Evolutionary conservation across 257 asterid species (phyloP), one percentile per base, ranked within the genome.

Genomic region (Gentiana dahurica): DNA sequence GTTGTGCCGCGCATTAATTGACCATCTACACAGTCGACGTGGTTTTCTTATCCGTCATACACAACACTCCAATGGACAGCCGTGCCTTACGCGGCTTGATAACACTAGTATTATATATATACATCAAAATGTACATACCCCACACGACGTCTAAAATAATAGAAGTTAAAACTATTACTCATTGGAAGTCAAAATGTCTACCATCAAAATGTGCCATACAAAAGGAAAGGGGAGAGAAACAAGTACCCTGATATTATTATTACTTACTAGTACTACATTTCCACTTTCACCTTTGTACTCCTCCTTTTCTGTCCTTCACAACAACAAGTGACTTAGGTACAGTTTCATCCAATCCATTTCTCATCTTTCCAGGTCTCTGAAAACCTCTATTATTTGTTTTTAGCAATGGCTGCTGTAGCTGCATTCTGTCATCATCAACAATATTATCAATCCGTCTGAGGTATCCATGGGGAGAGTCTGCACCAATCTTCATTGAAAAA

Each of bases 281-380:
- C n/a, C 36, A 4, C 12, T 46, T 51, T 79, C 77, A 82, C 67
- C 58, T 76, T 62, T 53, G 61, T 8, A 77, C 66, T n/a, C 58
- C 75, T 59, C 79, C 58, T 64, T 72, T 81, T 54, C 66, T 70
- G 9, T 63, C 79, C 66, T 74, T 81, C 60, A 68, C 67, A 44
- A 63, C 63, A 12, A 71, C 45, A 58, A 54, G 48, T 65, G 71
- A 79, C n/a, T 46, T 49, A 15, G 52, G 75, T 58, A 65, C n/a
- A 12, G 39, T 68, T 41, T 41, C 9, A 38, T 62, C 62, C 4
- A 54, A 38, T 57, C 73, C 79, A 8, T 64, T 48, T 60, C 64
- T 75, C 12, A 49, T 55, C 58, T 65, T 85, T 38, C 47, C 75
- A 0, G 83, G 72, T 12, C 71, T 41, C 64, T 80, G 79, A 51